These are phyloP conservation scores for Jaltomata sinuosa DNA, from an alignment of 257 asterid genomes.

Conservation along the genomic window DNA sequence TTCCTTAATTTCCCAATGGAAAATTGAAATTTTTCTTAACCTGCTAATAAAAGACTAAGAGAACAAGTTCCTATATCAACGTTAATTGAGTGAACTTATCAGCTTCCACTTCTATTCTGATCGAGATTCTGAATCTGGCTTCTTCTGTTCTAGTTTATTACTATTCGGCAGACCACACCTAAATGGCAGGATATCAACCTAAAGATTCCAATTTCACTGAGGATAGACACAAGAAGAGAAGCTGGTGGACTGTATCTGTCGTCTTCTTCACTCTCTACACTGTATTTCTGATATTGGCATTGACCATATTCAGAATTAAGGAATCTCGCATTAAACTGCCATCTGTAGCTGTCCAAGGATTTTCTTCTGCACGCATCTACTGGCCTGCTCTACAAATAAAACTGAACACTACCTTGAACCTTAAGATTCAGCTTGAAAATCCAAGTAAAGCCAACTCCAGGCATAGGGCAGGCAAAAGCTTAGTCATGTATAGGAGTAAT, in stretches of 20 bases:
- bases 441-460: neutral
- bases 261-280: neutral
- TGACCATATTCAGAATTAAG: neutral
- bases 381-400: neutral
- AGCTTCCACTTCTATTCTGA: neutral
- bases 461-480: neutral
- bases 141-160: neutral
- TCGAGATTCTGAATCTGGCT: neutral
- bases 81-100: neutral
- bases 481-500: neutral
- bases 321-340: neutral
- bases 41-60: neutral
- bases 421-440: slow-evolving; percentile 4
- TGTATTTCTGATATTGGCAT: neutral
- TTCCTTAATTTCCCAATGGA: neutral
- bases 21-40: neutral
- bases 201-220: neutral
- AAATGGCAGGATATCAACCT: neutral
- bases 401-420: neutral
- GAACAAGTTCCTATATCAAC: neutral
- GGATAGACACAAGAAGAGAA: neutral
- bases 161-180: neutral
- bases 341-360: neutral
- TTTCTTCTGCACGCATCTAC: neutral
- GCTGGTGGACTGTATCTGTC: neutral